Base-by-base conservation (phyloP, 78 protist genomes). In the Capsaspora owczarzaki region DNA sequence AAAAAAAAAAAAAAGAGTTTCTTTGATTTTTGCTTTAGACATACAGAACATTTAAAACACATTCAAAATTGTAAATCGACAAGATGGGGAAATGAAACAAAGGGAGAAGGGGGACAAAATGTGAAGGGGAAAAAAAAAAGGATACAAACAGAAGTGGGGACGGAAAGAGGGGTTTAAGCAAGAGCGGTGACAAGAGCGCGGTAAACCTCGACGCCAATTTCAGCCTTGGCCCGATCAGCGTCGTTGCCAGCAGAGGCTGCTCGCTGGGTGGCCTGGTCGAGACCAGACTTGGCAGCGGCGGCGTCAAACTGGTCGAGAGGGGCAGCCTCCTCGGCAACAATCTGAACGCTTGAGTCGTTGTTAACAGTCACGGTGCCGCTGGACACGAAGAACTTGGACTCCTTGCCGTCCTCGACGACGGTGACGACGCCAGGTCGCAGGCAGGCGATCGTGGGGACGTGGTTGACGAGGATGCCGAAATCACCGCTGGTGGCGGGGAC, bases 351-450 rank as follows among this genome's bases (percentile, higher is more conserved):
- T 22, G 79, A 40, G 60, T 78, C 88, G 19, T 27, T 74, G 78
- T 79, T 78, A 56, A 85, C 68, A 43, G 84, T 72, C 40, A 79
- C 78, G 43, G 80, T 53, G 46, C 88, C 88, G 53, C 88, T 79
- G 61, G 69, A 41, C 41, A 85, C 88, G 19, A 76, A 75, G 49
- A 49, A 74, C 82, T 76, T 76, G 40, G 78, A 8, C 23, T 6
- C 40, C 56, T 41, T 25, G 38, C 22, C 77, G 23, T 2, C 56
- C 19, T 74, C 66, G 3, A 12, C 4, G 44, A 85, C 83, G 22
- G 66, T 35, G 56, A 80, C 81, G 31, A 80, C 84, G 37, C 88
- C 88, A 12, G 89, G 89, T 14, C 81, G 41, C 29, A 85, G 79
- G 35, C 16, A 46, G 35, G 82, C 85, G 35, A 85, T 27, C 38